Evolutionary conservation across 352 stramenopile genomes (phyloP), one percentile per base, ranked within the genome.

Genomic region (Phytophthora idaei): DNA sequence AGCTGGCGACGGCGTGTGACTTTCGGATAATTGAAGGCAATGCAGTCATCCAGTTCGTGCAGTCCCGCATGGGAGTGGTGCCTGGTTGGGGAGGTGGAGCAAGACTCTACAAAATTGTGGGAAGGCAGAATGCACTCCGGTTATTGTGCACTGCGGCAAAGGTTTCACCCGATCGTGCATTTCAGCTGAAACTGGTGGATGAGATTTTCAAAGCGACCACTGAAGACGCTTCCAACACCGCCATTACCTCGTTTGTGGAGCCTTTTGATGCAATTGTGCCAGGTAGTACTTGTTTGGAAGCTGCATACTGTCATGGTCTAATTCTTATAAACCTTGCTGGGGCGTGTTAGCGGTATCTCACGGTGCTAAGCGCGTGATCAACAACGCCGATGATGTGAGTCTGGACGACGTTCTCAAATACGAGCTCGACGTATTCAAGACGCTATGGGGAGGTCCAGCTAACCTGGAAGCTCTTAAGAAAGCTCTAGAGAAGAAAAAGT

Each of bases 21-120:
- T 95, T 93, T 59, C 79, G 90, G 1, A 39, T 96, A 2, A 67
- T 94, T 14, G 73, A 74, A 11, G 44, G 57, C 9, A 79, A 74
- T 28, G 81, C 87, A 4, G 73, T 84, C 5, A 89, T 97, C 41
- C 85, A 90, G 60, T 96, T 96, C 52, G 83, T 97, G 2, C 87
- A 94, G 57, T 67, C 72, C 1, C 69, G 76, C 7, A 94, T 97
- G 85, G 90, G 88, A 1, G 82, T 95, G 4, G 89, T 79, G 3
- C 82, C 86, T 4, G 84, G 77, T 1, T 97, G 90, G 90, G 90
- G 90, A 14, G 90, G 90, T 21, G 87, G 78, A 5, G 81, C 80
- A 15, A 77, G 87, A 2, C 65, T 97, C 25, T 82, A 83, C 62
- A 85, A 90, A 63, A 80, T 96, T 41, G 71, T 97, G 5, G 87